Base-by-base conservation (phyloP, 2,329 filamentous ascomycete genomes). In the Arthrinium phaeospermum region DNA sequence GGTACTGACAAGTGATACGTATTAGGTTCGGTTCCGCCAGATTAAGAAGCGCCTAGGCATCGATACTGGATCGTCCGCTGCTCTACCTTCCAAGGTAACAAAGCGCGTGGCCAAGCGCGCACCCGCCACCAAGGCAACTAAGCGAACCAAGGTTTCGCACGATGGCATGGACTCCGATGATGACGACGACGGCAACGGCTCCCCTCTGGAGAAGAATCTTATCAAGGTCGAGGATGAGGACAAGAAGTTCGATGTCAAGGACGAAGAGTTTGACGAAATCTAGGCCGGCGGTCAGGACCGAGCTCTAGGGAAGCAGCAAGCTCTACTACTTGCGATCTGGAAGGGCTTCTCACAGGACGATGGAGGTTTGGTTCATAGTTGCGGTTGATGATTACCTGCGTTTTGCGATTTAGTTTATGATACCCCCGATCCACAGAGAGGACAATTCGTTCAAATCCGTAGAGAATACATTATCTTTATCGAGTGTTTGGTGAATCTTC, bases 21-120 rank as follows among this genome's bases (percentile, higher is more conserved):
- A 46, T 51, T 72, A 86, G 81, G 82, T 84, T 51, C 85, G 87
- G 67, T 89, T 85, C 72, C 82, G 85, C 4, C 86, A 89, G 73
- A 83, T 89, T 73, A 88, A 85, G 78, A 80, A 81, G 67, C 86
- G 87, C 78, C 79, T 85, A 0, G 83, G 83, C 3, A 80, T 86
- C 53, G 72, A 70, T 6, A 73, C 74, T 1, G 71, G 73, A 19
- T 53, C 72, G 14, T 27, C 30, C 5, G 34, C 30, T 4, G 14
- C 53, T 3, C 2, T 27, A 10, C 30, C 16, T 45, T 22, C 45
- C 14, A 71, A 68, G 7, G 27, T 67, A 45, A 22, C 19, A 19
- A 41, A 41, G 34, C 30, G 57, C 5, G 3, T 10, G 6, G 57
- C 19, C 57, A 13, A 13, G 30, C 3, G 12, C 57, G 3, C 27